These are phyloP conservation scores for Choiromyces venosus DNA, from an alignment of 495 filamentous ascomycete species.

Conservation along the genomic window DNA sequence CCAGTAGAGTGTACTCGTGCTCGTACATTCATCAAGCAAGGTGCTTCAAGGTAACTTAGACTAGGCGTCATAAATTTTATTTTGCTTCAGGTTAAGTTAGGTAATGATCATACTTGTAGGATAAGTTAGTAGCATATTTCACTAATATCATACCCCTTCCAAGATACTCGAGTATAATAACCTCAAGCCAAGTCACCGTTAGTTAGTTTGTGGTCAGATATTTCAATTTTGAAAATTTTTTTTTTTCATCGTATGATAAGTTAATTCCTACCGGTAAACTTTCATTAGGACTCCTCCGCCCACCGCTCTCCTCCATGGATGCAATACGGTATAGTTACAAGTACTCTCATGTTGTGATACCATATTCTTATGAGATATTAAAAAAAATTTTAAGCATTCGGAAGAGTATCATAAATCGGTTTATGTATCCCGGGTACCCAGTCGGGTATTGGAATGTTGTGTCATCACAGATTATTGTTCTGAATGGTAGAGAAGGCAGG, in stretches of 20 bases:
- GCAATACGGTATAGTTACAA: too few relatives aligned
- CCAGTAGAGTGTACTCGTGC: too few relatives aligned
- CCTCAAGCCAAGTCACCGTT: neutral
- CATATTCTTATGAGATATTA: neutral
- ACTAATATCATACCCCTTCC: neutral
- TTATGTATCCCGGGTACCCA: neutral
- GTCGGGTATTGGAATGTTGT: neutral
- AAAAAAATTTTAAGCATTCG: neutral
- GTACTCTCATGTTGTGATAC: neutral
- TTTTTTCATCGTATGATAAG: neutral
- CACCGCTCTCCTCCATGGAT: neutral
- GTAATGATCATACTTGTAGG: neutral
- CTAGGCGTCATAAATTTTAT: neutral
- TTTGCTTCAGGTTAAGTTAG: neutral
- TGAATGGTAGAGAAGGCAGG: neutral
- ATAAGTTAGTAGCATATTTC: neutral
- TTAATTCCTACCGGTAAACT: neutral
- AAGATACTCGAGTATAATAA: too few relatives aligned
- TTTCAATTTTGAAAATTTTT: neutral
- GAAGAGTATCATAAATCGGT: neutral
- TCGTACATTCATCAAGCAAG: too few relatives aligned
- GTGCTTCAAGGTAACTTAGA: too few relatives aligned
- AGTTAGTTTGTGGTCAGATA: neutral
- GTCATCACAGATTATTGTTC: neutral
- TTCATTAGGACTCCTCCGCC: neutral